Evolutionary conservation across 768 basidiomycete genomes (phyloP).

Genomic region (Naganishia onofrii): DNA sequence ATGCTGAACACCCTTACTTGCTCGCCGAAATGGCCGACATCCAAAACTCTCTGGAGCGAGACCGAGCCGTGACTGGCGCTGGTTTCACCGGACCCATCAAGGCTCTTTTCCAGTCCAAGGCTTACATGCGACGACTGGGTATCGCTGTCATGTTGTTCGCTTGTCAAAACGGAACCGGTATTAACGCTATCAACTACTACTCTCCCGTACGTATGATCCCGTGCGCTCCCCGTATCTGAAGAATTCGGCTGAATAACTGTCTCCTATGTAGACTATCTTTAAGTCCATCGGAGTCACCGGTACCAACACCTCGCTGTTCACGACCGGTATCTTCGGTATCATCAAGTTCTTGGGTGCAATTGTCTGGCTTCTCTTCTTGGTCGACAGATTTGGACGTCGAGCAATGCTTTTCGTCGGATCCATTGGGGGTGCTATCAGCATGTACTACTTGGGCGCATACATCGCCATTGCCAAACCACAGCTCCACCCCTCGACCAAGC

Average conservation of each 20-base stretch:
- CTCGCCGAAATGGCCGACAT: conserved; percentile 39
- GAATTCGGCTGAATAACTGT: background rate
- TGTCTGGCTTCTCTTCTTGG: conserved; percentile 51
- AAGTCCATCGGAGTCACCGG: conserved; percentile 56
- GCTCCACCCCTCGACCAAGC: conserved; percentile 13
- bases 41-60: conserved; percentile 33
- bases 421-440: conserved; percentile 23
- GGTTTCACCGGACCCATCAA: conserved; percentile 30
- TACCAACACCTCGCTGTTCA: conserved; percentile 52
- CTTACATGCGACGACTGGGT: conserved; percentile 48
- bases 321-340: conserved; percentile 58
- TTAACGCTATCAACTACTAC: conserved; percentile 53
- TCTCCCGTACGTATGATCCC: conserved; percentile 28
- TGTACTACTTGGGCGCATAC: conserved; percentile 31
- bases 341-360: conserved; percentile 53
- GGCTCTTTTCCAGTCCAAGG: conserved; percentile 23
- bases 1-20: conserved; percentile 45
- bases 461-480: conserved; percentile 29
- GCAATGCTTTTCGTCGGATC: conserved; percentile 31
- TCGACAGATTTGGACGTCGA: conserved; percentile 36
- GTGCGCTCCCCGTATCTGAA: conserved; percentile 14
- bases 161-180: conserved; percentile 57
- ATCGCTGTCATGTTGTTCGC: conserved; percentile 55
- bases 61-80: conserved; percentile 29
- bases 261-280: conserved; percentile 56